These are phyloP conservation scores for Coniochaeta ligniaria DNA, from an alignment of 2,329 filamentous ascomycete genomes.

Conservation along the genomic window DNA sequence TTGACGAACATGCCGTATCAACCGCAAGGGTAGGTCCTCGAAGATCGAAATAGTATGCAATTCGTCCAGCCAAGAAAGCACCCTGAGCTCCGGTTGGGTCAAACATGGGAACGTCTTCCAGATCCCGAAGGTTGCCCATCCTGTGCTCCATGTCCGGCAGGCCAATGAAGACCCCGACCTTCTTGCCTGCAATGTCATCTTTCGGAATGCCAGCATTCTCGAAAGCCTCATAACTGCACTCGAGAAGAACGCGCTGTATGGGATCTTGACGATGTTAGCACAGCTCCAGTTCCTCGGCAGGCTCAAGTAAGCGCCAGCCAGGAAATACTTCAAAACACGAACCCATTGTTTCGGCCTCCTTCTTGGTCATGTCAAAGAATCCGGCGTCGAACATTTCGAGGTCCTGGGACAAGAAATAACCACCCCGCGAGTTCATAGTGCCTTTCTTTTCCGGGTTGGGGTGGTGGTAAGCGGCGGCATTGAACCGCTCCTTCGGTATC, in stretches of 20 bases:
- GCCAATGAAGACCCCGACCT: constrained; percentile 9
- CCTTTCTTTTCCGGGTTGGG: constrained; percentile 24
- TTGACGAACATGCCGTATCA: constrained; percentile 13
- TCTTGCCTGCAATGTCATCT: constrained; percentile 5
- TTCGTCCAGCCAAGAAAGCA: constrained; percentile 11
- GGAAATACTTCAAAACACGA: not conserved
- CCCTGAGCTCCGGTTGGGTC: constrained; percentile 16
- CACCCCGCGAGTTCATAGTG: constrained; percentile 21
- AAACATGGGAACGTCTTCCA: constrained; percentile 13
- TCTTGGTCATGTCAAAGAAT: constrained; percentile 28
- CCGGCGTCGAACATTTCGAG: constrained; percentile 20
- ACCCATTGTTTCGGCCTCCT: constrained; percentile 26
- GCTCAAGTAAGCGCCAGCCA: not conserved
- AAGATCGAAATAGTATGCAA: constrained; percentile 16
- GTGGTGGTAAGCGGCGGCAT: constrained; percentile 23
- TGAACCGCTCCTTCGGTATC: constrained; percentile 24
- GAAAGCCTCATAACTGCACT: constrained; percentile 23
- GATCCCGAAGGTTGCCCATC: constrained; percentile 11
- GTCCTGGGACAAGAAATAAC: constrained; percentile 24
- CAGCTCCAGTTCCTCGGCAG: not conserved
- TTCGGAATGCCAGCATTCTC: constrained; percentile 13
- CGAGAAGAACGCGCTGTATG: constrained; percentile 19
- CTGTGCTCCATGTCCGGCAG: constrained; percentile 7
- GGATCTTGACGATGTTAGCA: constrained; percentile 10
- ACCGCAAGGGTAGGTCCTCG: constrained; percentile 10